A percentile compares a stretch with the other conserved stretches of the same genome.
Conservation (phyloP, 106 monocot species). For the Dioscorea dumetorum region DNA sequence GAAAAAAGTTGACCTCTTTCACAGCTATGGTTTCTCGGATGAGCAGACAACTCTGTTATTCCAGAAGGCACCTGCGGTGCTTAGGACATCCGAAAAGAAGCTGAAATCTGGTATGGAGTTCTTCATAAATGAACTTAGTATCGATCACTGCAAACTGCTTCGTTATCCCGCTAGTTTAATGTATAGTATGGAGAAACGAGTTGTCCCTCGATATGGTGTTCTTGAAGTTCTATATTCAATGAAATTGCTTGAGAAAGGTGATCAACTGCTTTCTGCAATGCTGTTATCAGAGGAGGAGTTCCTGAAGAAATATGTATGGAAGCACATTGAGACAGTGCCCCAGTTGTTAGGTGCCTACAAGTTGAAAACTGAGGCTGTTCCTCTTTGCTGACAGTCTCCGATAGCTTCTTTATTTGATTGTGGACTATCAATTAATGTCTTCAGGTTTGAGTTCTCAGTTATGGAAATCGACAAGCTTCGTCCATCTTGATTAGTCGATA, state of each 20-base stretch:
- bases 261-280: not conserved
- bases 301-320: slow-evolving; percentile 5
- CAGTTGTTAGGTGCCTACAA: slow-evolving; percentile 3
- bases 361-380: not conserved
- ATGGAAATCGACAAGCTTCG: too few relatives aligned
- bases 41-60: not conserved
- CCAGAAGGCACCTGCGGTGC: not conserved
- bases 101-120: not conserved
- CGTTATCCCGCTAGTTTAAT: not conserved
- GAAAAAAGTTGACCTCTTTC: slow-evolving; percentile 1
- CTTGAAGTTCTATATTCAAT: slow-evolving; percentile 2
- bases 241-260: not conserved
- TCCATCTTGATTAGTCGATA: too few relatives aligned
- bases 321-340: not conserved
- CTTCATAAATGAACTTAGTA: not conserved
- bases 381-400: too few relatives aligned
- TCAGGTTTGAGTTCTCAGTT: too few relatives aligned
- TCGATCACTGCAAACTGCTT: not conserved
- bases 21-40: slow-evolving; percentile 5
- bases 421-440: too few relatives aligned
- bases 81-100: slow-evolving; percentile 4
- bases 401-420: too few relatives aligned
- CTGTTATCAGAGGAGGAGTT: not conserved
- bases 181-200: slow-evolving; percentile 7
- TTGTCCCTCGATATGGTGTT: not conserved